Evolutionary conservation across 768 basidiomycete species (phyloP), one percentile per base, ranked within the genome.

Genomic region (Leccinum olivaceopallidum): DNA sequence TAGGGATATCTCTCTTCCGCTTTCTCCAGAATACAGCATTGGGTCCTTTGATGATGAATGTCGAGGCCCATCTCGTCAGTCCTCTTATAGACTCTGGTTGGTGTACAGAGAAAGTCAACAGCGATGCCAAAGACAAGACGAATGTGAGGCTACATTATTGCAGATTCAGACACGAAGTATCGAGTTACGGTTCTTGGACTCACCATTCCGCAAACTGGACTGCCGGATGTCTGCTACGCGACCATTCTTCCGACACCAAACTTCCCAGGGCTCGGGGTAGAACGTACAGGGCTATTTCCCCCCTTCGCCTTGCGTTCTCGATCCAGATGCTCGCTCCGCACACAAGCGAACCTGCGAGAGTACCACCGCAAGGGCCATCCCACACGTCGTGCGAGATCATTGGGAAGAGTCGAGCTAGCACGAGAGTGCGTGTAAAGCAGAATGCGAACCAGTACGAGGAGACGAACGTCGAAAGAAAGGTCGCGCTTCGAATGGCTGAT

Each of bases 251-350:
- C 1, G 89, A 82, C n/a, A 92, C 69, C 56, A 79, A 84, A 0
- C 90, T 79, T 50, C 87, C 78, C 32, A 92, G 62, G 13, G 89
- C 90, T 57, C 83, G 78, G 4, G 91, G 90, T 5, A 92, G 75
- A 56, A 92, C 90, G 66, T 92, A 92, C 32, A 92, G 70, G 0
- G 89, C 86, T 77, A 93, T 89, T 74, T 93, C 91, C 5, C 89
- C 89, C 56, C 91, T 77, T 63, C 90, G 76, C 57, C 78, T 77
- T 4, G 85, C 86, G 60, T 87, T 85, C 68, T 93, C 91, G 28
- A 92, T 81, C 84, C 86, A 90, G 48, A 93, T 90, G 56, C 89
- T 91, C 58, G 80, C 77, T 5, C 90, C 90, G 62, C 90, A 92
- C 18, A 81, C 74, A 47, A 93, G 70, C 61, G 87, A 88, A 22